Conservation (phyloP, 169 alveolate genomes). For the Plasmodium gonderi region DNA sequence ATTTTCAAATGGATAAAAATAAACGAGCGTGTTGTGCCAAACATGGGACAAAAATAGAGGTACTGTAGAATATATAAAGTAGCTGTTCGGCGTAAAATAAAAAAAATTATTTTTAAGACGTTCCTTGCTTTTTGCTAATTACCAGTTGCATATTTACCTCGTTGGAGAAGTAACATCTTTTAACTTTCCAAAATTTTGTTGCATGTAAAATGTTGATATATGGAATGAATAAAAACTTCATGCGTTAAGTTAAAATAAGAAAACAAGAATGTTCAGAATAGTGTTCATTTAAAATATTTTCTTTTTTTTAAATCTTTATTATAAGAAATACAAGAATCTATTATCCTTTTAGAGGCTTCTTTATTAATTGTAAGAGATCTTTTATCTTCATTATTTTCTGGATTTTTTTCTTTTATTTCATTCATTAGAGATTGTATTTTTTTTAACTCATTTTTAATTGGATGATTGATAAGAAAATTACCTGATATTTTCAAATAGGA, state of each 20-base stretch:
- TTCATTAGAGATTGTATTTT: conserved; percentile 62
- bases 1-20: neutral
- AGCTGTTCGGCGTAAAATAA: neutral
- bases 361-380: conserved; percentile 53
- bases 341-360: conserved; percentile 71
- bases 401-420: conserved; percentile 57
- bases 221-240: neutral
- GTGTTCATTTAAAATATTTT: conserved; percentile 15
- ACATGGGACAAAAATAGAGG: neutral
- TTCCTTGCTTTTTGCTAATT: neutral
- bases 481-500: conserved; percentile 75
- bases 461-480: conserved; percentile 39
- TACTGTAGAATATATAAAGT: neutral
- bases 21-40: neutral
- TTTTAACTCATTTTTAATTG: conserved; percentile 67
- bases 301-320: conserved; percentile 72
- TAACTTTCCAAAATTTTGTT: neutral
- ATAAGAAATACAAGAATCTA: conserved; percentile 68
- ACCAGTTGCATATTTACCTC: neutral
- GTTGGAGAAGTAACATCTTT: neutral
- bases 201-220: neutral
- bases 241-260: neutral
- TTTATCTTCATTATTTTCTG: conserved; percentile 42
- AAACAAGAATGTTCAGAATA: neutral
- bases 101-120: neutral